Evolutionary conservation across 805 yeast genomes (phyloP), one percentile per base, ranked within the genome.

Genomic region (Metschnikowia matae): DNA sequence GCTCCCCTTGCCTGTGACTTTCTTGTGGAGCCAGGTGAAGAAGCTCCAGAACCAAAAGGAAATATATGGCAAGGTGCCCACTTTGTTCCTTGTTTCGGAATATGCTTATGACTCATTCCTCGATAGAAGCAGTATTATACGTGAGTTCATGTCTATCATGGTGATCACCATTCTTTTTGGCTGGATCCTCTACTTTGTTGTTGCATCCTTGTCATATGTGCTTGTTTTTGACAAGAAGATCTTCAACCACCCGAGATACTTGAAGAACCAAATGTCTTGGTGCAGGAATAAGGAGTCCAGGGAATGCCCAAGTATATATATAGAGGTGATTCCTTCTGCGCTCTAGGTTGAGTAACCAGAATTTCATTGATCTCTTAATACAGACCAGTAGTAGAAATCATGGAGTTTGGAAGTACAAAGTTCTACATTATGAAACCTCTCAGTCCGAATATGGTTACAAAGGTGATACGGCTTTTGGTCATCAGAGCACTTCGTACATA

Each of bases 211-310:
- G n/a, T 83, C 96, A 10, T 94, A 87, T 66, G 58, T 75, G 35
- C 82, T 85, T 59, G 83, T 94, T 21, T 94, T 89, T 65, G 97
- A 94, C 69, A 86, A 84, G 64, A 83, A 84, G 48, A 88, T 89
- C 52, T 89, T 92, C 79, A 89, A 92, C 70, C 99, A 94, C 68
- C 99, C 99, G 52, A 81, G 96, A 67, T 92, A 88, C 69, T 78
- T 94, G 69, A 94, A 94, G 67, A 92, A 94, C 71, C 99, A 94
- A 73, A 83, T 94, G 81, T 70, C 80, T 4, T 72, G n/a, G n/a
- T n/a, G n/a, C n/a, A n/a, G n/a, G n/a, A n/a, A n/a, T n/a, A n/a
- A n/a, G n/a, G n/a, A n/a, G n/a, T n/a, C n/a, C n/a, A n/a, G n/a
- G n/a, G n/a, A n/a, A n/a, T n/a, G n/a, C n/a, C n/a, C n/a, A n/a